Base-by-base conservation (phyloP, 306 rosid species). In the Cicer chorassanicum region DNA sequence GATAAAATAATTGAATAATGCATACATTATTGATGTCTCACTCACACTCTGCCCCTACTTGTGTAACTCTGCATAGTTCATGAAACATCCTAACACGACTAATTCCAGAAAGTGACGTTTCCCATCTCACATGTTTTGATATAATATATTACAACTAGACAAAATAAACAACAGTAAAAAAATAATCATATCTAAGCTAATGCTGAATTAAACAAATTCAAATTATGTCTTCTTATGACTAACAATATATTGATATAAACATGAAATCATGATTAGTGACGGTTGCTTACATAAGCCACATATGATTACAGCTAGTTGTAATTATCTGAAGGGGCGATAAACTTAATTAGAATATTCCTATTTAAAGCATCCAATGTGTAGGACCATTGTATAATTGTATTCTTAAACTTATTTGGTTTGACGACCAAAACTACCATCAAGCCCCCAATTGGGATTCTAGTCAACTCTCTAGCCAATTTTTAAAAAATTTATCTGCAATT, bases 21-120 rank as follows among this genome's bases (percentile, higher is more conserved):
- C 72, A 78, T 60, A 8, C 71, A 78, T 61, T 59, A 76, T 44
- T 53, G 55, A 73, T 59, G 65, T 54, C 73, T 72, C 57, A 62
- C 69, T 72, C 68, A 62, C 56, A 13, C 71, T 43, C 67, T 66
- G 39, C 57, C 48, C 55, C 59, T 19, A 71, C 65, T 74, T 74
- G 80, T 68, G 11, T 14, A 24, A 34, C 55, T 39, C 57, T 63
- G 54, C 56, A 77, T 16, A 74, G 10, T 64, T 68, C 61, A 51
- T 69, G 44, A 18, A 66, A 46, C 75, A 73, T 46, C 65, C 16
- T 48, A 59, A 57, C 51, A 55, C 46, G 40, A 65, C 57, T 74
- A 50, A 4, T 41, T 56, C 42, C 3, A 41, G 80, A 66, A 82
- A 77, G 43, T 60, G 70, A 73, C 68, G 21, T 38, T 73, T 18